Evolutionary conservation across 345 rosid genomes (phyloP).

Genomic region (Carallia pectinifolia): DNA sequence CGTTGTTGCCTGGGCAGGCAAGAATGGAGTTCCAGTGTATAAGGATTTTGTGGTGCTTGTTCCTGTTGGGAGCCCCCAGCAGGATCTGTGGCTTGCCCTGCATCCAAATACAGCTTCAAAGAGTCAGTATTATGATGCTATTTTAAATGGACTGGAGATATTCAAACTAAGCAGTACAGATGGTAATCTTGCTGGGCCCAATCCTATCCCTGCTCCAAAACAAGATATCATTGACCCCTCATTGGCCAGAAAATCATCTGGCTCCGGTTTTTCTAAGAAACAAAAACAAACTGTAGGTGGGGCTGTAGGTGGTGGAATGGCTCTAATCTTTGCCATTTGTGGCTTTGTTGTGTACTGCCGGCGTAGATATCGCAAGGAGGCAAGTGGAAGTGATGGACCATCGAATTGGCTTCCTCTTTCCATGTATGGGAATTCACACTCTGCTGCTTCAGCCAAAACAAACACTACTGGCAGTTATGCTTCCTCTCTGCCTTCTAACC

Average conservation of each 20-base stretch:
- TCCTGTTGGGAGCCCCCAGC: slow-evolving; percentile 47
- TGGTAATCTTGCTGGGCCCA: slow-evolving; percentile 78
- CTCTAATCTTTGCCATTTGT: slow-evolving; percentile 56
- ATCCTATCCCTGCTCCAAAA: slow-evolving; percentile 67
- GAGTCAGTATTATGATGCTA: slow-evolving; percentile 48
- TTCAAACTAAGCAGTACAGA: slow-evolving; percentile 54
- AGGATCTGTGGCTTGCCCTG: slow-evolving; percentile 82
- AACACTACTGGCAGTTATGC: slow-evolving; percentile 6
- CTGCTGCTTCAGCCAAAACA: slow-evolving; percentile 16
- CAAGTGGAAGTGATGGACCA: slow-evolving; percentile 15
- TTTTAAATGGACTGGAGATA: slow-evolving; percentile 84
- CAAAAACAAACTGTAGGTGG: slow-evolving; percentile 63
- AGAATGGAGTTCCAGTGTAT: slow-evolving; percentile 45
- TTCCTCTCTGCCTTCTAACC: slow-evolving; percentile 28
- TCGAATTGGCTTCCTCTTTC: slow-evolving; percentile 22
- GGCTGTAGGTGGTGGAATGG: slow-evolving; percentile 63
- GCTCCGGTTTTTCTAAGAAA: slow-evolving; percentile 36
- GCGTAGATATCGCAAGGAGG: slow-evolving; percentile 7
- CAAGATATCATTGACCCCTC: slow-evolving; percentile 45
- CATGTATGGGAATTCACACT: slow-evolving; percentile 14
- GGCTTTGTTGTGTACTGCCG: neutral
- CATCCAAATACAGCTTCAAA: slow-evolving; percentile 32
- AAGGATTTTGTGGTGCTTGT: slow-evolving; percentile 56
- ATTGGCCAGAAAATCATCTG: slow-evolving; percentile 25
- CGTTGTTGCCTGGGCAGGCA: slow-evolving; percentile 41